Base-by-base conservation (phyloP, 2,329 filamentous ascomycete genomes). In the Domatiomyces catenatus region DNA sequence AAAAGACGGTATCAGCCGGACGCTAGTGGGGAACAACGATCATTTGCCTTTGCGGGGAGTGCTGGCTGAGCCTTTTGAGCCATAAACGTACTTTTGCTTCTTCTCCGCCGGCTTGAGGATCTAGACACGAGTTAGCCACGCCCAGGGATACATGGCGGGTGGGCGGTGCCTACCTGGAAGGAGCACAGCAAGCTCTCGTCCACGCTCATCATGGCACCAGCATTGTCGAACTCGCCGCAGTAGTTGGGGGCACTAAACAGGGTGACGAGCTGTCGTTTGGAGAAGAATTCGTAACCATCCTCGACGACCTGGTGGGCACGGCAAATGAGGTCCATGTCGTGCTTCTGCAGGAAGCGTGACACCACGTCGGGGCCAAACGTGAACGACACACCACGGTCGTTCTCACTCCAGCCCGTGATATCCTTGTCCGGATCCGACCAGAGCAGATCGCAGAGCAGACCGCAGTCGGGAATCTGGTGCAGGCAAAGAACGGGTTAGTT, bases 381-480 rank as follows among this genome's bases (percentile, higher is more conserved):
- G 74, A 96, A 98, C 46, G 89, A 95, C 32, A 98, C 92, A 73
- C 92, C 92, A 66, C 92, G 85, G 65, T 98, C 92, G 68, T 96
- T 98, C 74, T 96, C 92, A 68, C 87, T 94, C 92, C 92, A 98
- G 50, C 92, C 92, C 15, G 90, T 96, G 62, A 96, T 96, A 66
- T 96, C 92, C 74, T 96, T 98, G 71, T 96, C 92, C 36, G 92
- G 92, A 68, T 98, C 92, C 49, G 92, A 96, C 92, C 92, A 98
- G 59, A 98, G 75, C 52, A 98, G 79, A 75, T 98, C 92, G 73
- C 90, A 96, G 58, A 98, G 83, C 51, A 98, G 80, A 66, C 92
- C 92, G 67, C 90, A 96, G 68, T 98, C 92, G 58, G 92, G 92
- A 64, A 96, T 96, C 90, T 96, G 67, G 52, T 4, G 46, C n/a